Evolutionary conservation across 306 rosid species (phyloP), one percentile per base, ranked within the genome.

Genomic region (Dalbergia cultrata): DNA sequence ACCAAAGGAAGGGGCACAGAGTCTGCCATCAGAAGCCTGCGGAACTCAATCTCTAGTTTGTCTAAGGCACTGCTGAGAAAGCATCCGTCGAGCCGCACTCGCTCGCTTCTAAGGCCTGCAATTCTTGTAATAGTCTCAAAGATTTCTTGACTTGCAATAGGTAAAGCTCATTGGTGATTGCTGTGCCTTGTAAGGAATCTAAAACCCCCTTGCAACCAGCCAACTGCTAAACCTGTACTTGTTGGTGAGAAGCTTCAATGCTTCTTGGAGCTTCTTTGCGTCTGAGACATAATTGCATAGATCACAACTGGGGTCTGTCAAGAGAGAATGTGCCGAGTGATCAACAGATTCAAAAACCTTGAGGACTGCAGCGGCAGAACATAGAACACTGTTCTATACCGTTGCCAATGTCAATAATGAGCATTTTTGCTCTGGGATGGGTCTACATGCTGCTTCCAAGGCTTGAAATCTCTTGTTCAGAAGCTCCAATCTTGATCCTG

Each of bases 1-100:
- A 74, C 74, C 82, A 87, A 81, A 82, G 87, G 75, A 67, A 86
- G 65, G 75, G 86, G 86, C 58, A 63, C 74, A 0, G 83, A 70
- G 54, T 76, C 85, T 60, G 85, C 90, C 54, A 41, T 83, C 52
- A 95, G n/a, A 57, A 90, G 88, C 82, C 75, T 74, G 35, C 70
- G 82, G 82, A 95, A 95, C 78, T 89, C 94, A 19, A 62, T 70
- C 84, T 90, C 94, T 18, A 95, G 88, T 63, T 87, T 90, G 85
- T 89, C 89, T 49, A 87, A 86, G 47, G 99, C 93, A 22, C n/a
- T n/a, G n/a, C n/a, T n/a, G n/a, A n/a, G n/a, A 88, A 81, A 21
- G 22, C 99, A 98, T 83, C 97, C 93, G 3, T 4, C 41, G 7
- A 4, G 3, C 80, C 76, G 68, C 80, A 80, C 18, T 87, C 85